A percentile compares a stretch with the other conserved stretches of the same genome.
Evolutionary conservation across 208 protist genomes (phyloP).

Genomic region (Novymonas esmeraldas): DNA sequence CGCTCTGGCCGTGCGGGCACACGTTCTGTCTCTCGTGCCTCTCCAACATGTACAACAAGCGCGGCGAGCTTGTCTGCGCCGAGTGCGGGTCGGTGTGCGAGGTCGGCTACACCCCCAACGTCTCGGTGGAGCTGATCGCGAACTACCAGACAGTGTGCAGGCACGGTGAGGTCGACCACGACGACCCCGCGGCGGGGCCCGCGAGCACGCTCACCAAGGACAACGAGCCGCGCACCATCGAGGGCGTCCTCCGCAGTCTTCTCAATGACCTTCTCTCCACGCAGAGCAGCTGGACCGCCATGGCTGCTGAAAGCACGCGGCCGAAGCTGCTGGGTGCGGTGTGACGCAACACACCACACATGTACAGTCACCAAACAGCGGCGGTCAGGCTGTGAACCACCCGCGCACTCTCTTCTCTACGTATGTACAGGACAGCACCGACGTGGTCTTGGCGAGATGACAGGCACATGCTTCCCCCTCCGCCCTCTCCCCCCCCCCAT

Average conservation of each 20-base stretch:
- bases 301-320: not conserved
- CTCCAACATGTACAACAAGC: conserved; percentile 72
- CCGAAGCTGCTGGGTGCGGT: not conserved
- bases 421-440: no score
- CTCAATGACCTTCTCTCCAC: conserved; percentile 65
- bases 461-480: no score
- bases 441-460: no score
- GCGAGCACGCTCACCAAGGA: conserved; percentile 12
- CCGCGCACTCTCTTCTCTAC: no score
- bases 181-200: no score
- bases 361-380: no score
- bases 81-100: conserved; percentile 85
- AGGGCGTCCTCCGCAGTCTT: conserved; percentile 61
- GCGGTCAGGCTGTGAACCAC: no score
- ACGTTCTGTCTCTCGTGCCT: conserved; percentile 86
- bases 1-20: conserved; percentile 90
- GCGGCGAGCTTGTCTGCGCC: conserved; percentile 80
- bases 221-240: conserved; percentile 43
- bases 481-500: no score
- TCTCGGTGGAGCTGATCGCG: conserved; percentile 73
- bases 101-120: conserved; percentile 86
- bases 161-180: conserved; percentile 13
- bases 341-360: no score
- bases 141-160: conserved; percentile 75
- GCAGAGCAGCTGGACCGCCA: conserved; percentile 42